A percentile compares a stretch with the other conserved stretches of the same genome.
Conservation (phyloP, 495 filamentous ascomycete genomes). For the Aspergillus baeticus region DNA sequence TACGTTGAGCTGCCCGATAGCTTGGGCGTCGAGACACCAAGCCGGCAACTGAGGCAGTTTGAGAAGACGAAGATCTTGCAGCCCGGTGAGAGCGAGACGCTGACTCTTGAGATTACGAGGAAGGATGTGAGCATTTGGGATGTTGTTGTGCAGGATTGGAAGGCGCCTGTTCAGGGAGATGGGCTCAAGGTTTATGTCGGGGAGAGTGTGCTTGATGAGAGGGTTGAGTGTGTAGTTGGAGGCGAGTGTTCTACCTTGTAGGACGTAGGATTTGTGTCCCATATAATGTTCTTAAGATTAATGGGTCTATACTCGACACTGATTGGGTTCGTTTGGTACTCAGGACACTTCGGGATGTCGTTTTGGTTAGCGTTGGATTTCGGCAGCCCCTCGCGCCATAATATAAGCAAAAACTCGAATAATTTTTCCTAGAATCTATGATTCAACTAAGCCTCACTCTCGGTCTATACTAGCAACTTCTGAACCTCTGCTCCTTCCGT, state of each 20-base stretch:
- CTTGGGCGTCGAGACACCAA: slow-evolving; percentile 58
- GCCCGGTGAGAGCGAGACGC: slow-evolving; percentile 57
- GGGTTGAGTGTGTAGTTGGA: slow-evolving; percentile 39
- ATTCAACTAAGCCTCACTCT: no score
- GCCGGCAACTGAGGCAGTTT: slow-evolving; percentile 77
- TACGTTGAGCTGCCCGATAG: slow-evolving; percentile 64
- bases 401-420: no score
- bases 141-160: slow-evolving; percentile 67
- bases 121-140: slow-evolving; percentile 76
- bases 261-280: neutral
- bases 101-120: slow-evolving; percentile 57
- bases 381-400: no score
- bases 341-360: no score
- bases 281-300: neutral
- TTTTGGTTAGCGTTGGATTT: no score
- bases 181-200: slow-evolving; percentile 47
- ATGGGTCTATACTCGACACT: neutral
- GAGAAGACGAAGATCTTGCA: slow-evolving; percentile 67
- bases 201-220: slow-evolving; percentile 42
- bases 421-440: no score
- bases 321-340: no score
- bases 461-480: no score
- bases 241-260: slow-evolving; percentile 17
- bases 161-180: slow-evolving; percentile 45
- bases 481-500: no score